Evolutionary conservation across 2,329 filamentous ascomycete genomes (phyloP), one percentile per base, ranked within the genome.

Genomic region (Colletotrichum sp.): DNA sequence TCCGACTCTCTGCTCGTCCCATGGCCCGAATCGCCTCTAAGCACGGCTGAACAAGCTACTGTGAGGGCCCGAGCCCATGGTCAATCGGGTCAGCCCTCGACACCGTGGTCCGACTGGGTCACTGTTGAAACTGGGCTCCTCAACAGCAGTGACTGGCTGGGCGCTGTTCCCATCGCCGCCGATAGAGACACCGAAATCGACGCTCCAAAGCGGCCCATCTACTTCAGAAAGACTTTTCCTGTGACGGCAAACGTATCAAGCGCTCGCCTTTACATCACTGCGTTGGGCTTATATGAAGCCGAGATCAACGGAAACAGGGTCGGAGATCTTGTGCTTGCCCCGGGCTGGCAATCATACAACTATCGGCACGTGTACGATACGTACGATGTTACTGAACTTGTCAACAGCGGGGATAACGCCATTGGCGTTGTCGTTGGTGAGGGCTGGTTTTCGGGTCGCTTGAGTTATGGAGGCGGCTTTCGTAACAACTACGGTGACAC

Each of bases 311-410:
- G 87, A 1, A 76, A 81, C 1, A 80, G 81, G 7, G 84, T 89
- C 1, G 85, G 86, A 0, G 84, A 86, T 43, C 72, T 81, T 7
- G 83, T 85, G 2, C 81, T 90, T 39, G 87, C 89, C 26, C 90
- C 89, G 0, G 89, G 90, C 0, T 91, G 89, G 87, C 87, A 88
- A 60, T 86, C 86, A 2, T 92, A 91, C 78, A 82, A 86, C 1
- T 81, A 88, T 65, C 84, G 89, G 1, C 85, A 88, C n/a, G 83
- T 85, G 3, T 92, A 92, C 74, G 86, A 91, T 68, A 89, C 87
- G 0, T 90, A 88, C 74, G 89, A 92, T 75, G 87, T 92, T 1
- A 86, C 85, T 0, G 75, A 82, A 0, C 81, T 88, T 0, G 72
- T 91, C 2, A 80, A 79, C 6, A 77, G 78, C 4, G 73, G 79